Conservation (phyloP, 75 land plant species). For the Adiantum capillusveneris region DNA sequence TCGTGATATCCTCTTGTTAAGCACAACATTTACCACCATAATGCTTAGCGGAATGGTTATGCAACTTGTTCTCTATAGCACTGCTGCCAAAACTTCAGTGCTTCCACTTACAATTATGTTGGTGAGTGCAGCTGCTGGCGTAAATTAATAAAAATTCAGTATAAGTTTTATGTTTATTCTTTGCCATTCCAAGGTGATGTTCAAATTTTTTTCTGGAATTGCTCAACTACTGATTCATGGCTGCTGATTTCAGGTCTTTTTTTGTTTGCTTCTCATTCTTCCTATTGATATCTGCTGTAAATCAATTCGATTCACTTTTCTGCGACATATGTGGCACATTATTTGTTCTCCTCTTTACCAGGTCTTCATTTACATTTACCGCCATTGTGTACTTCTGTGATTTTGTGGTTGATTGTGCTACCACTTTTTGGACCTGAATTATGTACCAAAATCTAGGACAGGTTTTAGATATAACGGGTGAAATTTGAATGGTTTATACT, state of each 20-base stretch:
- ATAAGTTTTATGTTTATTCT: background rate
- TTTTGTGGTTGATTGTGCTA: too few species aligned
- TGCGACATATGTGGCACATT: slow-evolving; percentile 14
- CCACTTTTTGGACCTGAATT: too few species aligned
- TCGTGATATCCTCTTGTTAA: slow-evolving; percentile 26
- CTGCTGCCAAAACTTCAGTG: background rate
- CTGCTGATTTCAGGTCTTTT: slow-evolving; percentile 1
- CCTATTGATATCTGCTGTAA: slow-evolving; percentile 23
- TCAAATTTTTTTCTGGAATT: too few species aligned
- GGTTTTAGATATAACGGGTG: too few species aligned
- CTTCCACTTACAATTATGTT: slow-evolving; percentile 19
- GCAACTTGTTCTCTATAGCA: slow-evolving; percentile 20
- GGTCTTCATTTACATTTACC: slow-evolving; percentile 11
- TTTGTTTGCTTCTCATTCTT: slow-evolving; percentile 8
- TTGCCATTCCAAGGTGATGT: too few species aligned
- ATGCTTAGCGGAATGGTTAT: slow-evolving; percentile 20
- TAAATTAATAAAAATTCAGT: background rate
- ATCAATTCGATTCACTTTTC: slow-evolving; percentile 12
- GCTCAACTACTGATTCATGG: background rate
- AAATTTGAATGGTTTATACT: too few species aligned
- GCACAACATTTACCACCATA: slow-evolving; percentile 30
- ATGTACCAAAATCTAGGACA: too few species aligned
- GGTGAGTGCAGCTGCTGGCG: slow-evolving; percentile 14
- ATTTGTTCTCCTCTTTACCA: slow-evolving; percentile 23
- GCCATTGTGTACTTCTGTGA: too few species aligned